Evolutionary conservation across 257 asterid species (phyloP).

Genomic region (Paraleonurus japonicus): DNA sequence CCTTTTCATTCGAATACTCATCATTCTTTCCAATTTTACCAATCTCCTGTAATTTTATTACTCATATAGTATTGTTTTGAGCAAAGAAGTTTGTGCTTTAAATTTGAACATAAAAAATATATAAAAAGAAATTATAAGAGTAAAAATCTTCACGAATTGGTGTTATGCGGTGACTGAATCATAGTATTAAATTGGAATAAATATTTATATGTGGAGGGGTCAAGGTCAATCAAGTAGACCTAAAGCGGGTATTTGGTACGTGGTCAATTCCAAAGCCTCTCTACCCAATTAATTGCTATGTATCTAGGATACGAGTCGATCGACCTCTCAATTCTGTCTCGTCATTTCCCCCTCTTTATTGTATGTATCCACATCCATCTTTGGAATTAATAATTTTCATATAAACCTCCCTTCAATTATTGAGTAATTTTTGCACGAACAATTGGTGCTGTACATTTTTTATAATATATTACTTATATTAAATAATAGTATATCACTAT

Average conservation of each 20-base stretch:
- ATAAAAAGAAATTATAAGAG: background rate
- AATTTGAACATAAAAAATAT: background rate
- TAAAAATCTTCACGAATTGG: background rate
- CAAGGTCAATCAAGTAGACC: slow-evolving; percentile 1
- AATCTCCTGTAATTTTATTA: too few species aligned
- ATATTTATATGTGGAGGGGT: background rate
- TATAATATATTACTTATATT: too few species aligned
- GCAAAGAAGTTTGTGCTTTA: background rate
- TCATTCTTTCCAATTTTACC: too few species aligned
- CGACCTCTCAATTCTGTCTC: slow-evolving; percentile 2
- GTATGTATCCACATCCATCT: too few species aligned
- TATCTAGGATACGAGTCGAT: background rate
- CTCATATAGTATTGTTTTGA: background rate
- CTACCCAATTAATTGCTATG: background rate
- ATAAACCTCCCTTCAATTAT: too few species aligned
- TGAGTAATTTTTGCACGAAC: too few species aligned
- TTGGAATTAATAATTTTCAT: too few species aligned
- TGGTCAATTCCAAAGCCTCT: slow-evolving; percentile 10
- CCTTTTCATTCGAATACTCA: too few species aligned
- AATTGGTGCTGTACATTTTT: too few species aligned
- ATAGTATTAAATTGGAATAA: background rate
- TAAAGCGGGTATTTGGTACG: slow-evolving; percentile 14
- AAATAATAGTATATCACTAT: too few species aligned
- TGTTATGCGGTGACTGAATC: background rate
- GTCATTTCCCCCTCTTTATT: slow-evolving; percentile 23